Evolutionary conservation across 1,139 yeast genomes (phyloP).

Genomic region (Taiozyma sp.): DNA sequence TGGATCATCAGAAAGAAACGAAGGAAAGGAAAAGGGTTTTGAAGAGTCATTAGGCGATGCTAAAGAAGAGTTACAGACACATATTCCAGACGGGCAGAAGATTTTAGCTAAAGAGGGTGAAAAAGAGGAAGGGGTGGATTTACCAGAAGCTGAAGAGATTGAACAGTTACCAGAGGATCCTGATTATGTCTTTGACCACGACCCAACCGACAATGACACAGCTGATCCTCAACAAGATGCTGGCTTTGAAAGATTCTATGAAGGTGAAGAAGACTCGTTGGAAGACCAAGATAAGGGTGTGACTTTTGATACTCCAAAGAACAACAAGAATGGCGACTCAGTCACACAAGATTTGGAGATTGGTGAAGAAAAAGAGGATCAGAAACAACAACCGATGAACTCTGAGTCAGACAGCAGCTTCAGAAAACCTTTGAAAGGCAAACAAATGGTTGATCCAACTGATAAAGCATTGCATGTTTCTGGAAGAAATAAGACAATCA

Average conservation of each 20-base stretch:
- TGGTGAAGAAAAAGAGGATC: slow-evolving; percentile 1
- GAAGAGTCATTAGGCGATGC: neutral
- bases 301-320: neutral
- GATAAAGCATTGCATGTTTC: slow-evolving; percentile 1
- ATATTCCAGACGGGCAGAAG: neutral
- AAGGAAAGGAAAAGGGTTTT: neutral
- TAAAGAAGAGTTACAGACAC: neutral
- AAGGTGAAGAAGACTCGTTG: neutral
- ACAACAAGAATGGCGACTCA: neutral
- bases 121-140: neutral
- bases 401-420: neutral
- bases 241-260: neutral
- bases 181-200: slow-evolving; percentile 4
- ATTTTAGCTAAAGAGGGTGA: neutral
- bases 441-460: slow-evolving; percentile 5
- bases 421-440: slow-evolving; percentile 2
- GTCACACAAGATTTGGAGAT: neutral
- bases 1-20: neutral
- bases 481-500: slow-evolving; percentile 1
- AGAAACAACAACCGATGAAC: neutral
- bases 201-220: neutral
- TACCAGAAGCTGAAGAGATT: neutral
- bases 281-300: neutral
- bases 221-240: neutral
- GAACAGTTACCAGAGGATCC: neutral